Percentiles rank a stretch among this genome's conserved stretches.
Conservation (phyloP, 2,329 filamentous ascomycete species). For the Bipolaris bicolor region DNA sequence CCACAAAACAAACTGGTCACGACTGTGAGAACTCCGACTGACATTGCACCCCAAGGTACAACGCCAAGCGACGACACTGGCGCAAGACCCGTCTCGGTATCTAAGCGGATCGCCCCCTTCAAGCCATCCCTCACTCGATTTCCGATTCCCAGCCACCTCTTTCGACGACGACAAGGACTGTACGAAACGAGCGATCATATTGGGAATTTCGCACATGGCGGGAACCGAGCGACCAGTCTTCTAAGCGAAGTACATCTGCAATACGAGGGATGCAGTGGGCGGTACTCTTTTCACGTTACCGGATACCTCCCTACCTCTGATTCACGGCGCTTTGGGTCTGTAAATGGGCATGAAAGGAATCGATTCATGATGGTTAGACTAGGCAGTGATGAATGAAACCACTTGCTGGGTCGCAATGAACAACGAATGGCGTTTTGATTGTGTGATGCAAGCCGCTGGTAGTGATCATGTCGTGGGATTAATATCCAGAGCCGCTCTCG, state of each 20-base stretch:
- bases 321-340: conserved; percentile 48
- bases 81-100: conserved; percentile 99
- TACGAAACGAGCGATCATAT: conserved; percentile 34
- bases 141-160: conserved; percentile 39
- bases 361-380: conserved; percentile 46
- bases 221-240: conserved; percentile 34
- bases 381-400: conserved; percentile 45
- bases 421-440: conserved; percentile 14
- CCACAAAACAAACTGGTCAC: neutral
- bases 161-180: conserved; percentile 26
- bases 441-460: conserved; percentile 7
- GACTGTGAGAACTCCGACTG: conserved; percentile 12
- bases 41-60: conserved; percentile 73
- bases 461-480: neutral
- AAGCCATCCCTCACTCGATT: conserved; percentile 41
- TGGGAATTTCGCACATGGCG: conserved; percentile 42
- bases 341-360: conserved; percentile 34
- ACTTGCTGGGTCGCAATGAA: conserved; percentile 43
- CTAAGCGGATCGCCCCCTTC: conserved; percentile 69
- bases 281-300: conserved; percentile 32
- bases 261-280: conserved; percentile 35
- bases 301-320: conserved; percentile 32
- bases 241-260: conserved; percentile 30
- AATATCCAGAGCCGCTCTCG: neutral
- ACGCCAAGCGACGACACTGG: conserved; percentile 99